Evolutionary conservation across 2,329 filamentous ascomycete genomes (phyloP).

Genomic region (Cladosporium sp.): DNA sequence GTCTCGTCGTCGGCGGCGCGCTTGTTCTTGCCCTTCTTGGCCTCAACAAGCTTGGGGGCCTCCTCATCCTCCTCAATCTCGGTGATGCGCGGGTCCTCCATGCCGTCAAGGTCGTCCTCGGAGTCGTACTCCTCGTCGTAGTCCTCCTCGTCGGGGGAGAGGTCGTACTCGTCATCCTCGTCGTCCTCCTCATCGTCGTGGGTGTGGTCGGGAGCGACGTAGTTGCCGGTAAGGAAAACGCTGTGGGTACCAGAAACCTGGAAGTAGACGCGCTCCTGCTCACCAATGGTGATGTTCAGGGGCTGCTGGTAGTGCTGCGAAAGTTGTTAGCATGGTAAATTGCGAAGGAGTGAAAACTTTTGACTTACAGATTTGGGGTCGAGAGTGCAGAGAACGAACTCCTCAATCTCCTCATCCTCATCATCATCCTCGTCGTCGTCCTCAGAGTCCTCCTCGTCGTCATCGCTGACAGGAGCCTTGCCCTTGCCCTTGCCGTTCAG

Average conservation of each 20-base stretch:
- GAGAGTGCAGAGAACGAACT: conserved; percentile 92
- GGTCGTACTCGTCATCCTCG: conserved; percentile 64
- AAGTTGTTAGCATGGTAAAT: conserved; percentile 26
- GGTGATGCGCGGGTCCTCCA: conserved; percentile 74
- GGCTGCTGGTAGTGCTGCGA: conserved; percentile 89
- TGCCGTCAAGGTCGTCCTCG: conserved; percentile 51
- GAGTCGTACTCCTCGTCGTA: conserved; percentile 50
- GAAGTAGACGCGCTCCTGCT: conserved; percentile 90
- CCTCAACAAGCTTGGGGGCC: conserved; percentile 49
- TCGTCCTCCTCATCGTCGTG: conserved; percentile 56
- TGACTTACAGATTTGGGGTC: conserved; percentile 78
- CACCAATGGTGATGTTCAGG: conserved; percentile 84
- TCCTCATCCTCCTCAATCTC: conserved; percentile 77
- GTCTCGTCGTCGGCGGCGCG: conserved; percentile 66
- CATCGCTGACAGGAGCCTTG: conserved; percentile 54
- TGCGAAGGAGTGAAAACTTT: not conserved
- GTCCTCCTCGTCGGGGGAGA: conserved; percentile 75
- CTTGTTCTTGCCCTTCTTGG: conserved; percentile 82
- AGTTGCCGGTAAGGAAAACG: conserved; percentile 93
- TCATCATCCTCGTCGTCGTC: conserved; percentile 55
- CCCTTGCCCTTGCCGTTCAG: conserved; percentile 66
- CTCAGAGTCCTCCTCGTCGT: conserved; percentile 47
- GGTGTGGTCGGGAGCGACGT: conserved; percentile 67
- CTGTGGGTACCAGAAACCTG: conserved; percentile 84
- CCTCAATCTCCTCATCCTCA: conserved; percentile 66